Base-by-base conservation (phyloP, 2,329 filamentous ascomycete species). In the Dothistroma pini region DNA sequence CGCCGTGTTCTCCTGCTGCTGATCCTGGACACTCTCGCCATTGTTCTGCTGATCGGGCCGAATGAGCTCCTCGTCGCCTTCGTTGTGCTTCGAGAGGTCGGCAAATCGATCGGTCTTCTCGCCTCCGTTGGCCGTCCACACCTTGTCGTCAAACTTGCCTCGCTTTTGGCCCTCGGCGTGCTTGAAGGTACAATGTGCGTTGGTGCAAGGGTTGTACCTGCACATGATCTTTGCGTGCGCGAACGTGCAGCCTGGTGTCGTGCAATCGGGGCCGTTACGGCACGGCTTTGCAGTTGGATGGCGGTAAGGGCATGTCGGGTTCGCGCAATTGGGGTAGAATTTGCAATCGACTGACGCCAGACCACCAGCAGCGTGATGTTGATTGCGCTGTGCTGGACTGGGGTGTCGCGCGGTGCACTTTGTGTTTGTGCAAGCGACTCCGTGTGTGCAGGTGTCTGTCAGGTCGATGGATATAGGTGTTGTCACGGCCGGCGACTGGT, bases 331-430 rank as follows among this genome's bases (percentile, higher is more conserved):
- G 63, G 92, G 91, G 76, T 86, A 96, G 81, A 93, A 96, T 75
- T 90, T 91, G 86, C 92, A 96, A 71, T 93, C 87, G 73, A 89
- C 87, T 74, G 93, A 88, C 78, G 96, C 91, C 29, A 31, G 16
- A 4, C 25, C 51, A 19, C 51, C 51, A 35, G 25, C 51, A 12
- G 25, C 51, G 51, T 96, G 89, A 74, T 93, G 90, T 29, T 88
- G 86, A 56, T 85, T 79, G 74, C 87, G 90, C 68, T 89, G 84
- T 2, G 93, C 92, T 1, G 95, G 95, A 7, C 93, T 97, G 2
- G 95, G 95, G 75, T 99, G 95, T 61, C 91, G 90, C 32, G 85
- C 93, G 9, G 89, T 90, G 73, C 95, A 99, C 79, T 97, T 97
- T 71, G 86, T 84, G 81, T 97, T 99, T 79, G 95, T 96, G 85